phyloP scores from a whole-genome alignment of 805 yeast species.

The Myxozyma neglecta region DNA sequence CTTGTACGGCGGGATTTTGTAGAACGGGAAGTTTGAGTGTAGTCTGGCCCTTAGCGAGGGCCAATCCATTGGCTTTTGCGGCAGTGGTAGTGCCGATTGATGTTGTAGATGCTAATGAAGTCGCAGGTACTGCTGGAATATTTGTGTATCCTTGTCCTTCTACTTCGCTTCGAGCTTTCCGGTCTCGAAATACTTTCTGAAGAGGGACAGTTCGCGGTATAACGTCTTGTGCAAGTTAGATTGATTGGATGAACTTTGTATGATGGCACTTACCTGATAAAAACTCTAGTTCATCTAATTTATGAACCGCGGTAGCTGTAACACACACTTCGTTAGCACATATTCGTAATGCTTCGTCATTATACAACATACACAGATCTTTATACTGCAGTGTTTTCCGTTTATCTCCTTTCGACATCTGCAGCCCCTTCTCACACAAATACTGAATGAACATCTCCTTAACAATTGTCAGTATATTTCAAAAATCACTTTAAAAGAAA shows the following conservation, averaged over 20 bases:
- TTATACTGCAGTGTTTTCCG: slow-evolving; percentile 33
- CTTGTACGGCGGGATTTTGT: not conserved
- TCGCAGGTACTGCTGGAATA: not conserved
- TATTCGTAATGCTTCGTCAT: not conserved
- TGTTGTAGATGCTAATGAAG: not conserved
- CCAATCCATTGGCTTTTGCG: not conserved
- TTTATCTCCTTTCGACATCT: slow-evolving; percentile 29
- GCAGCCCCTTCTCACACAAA: slow-evolving; percentile 29
- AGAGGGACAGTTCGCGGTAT: slow-evolving; percentile 30
- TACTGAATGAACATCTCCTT: slow-evolving; percentile 34
- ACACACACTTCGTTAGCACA: not conserved
- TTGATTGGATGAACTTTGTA: not conserved
- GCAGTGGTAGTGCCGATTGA: not conserved
- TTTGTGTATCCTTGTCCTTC: slow-evolving; percentile 3
- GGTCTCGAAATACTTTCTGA: slow-evolving; percentile 25
- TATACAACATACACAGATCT: slow-evolving; percentile 25
- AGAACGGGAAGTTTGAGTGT: slow-evolving; percentile 5
- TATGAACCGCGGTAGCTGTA: slow-evolving; percentile 32
- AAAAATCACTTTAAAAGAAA: not conserved
- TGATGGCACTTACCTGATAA: slow-evolving; percentile 21
- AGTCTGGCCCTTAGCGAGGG: slow-evolving; percentile 12
- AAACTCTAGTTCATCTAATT: slow-evolving; percentile 31
- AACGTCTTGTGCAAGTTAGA: slow-evolving; percentile 14
- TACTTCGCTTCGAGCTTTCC: slow-evolving; percentile 3
- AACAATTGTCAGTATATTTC: not conserved